phyloP scores from a whole-genome alignment of 2,329 filamentous ascomycete species.

The Trichoderma asperellum region DNA sequence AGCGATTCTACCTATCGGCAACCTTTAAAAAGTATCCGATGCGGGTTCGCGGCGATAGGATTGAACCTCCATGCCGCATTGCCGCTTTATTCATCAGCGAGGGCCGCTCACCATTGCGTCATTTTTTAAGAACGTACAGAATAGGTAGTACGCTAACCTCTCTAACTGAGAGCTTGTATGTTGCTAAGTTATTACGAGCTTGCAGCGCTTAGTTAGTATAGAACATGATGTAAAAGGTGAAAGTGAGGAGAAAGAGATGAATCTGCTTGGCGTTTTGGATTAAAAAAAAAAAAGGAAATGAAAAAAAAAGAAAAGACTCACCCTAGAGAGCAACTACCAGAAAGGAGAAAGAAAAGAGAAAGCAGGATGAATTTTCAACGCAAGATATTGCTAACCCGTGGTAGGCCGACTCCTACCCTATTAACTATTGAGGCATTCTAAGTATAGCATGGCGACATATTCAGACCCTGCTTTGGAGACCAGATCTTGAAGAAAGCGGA shows the following conservation, averaged over 20 bases:
- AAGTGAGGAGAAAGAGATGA: background rate
- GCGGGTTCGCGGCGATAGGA: background rate
- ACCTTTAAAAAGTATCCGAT: background rate
- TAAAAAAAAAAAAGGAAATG: background rate
- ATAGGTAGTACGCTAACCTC: background rate
- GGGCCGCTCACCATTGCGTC: background rate
- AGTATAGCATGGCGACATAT: background rate
- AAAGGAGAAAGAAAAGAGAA: background rate
- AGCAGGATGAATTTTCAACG: background rate
- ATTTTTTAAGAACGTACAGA: background rate
- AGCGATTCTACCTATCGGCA: background rate
- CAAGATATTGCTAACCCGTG: background rate
- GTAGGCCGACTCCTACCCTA: background rate
- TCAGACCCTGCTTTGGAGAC: background rate
- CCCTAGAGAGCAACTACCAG: background rate
- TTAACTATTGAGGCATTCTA: background rate
- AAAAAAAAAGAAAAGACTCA: background rate
- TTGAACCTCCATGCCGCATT: background rate
- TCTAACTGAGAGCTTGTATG: background rate
- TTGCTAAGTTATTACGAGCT: background rate
- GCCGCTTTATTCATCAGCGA: background rate
- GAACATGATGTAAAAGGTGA: background rate
- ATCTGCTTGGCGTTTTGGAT: background rate
- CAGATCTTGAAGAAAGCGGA: background rate
- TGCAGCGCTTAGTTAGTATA: background rate